Base-by-base conservation (phyloP, 441 rosid genomes). In the Euphorbia celastroides region DNA sequence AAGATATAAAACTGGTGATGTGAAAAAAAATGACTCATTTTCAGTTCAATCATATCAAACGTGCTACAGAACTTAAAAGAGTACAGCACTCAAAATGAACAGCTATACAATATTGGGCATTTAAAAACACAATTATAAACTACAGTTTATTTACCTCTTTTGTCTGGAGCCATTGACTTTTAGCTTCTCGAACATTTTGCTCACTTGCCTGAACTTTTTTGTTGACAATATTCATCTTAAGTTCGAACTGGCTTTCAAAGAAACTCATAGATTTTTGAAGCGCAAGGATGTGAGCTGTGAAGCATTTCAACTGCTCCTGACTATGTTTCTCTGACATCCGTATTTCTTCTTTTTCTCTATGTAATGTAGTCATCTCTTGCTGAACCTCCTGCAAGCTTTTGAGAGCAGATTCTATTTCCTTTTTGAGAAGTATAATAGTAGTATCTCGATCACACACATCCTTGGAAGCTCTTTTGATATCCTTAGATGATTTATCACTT, bases 341-440 rank as follows among this genome's bases (percentile, higher is more conserved):
- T 67, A 83, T 80, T 72, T 83, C 85, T 79, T 85, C 87, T 77
- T 88, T 90, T 86, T 88, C 95, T 4, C 70, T 66, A 36, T 60
- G 80, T 66, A 92, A 74, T 74, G 70, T 87, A 72, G 74, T 75
- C 88, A 94, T 86, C 78, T 89, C 94, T 79, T 73, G 67, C 73
- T 84, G 86, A 72, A 90, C 87, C 66, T 86, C 90, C 75, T 85
- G 84, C 76, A 94, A 79, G 78, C 93, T 86, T 76, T 73, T 79
- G 67, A 92, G 81, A 26, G 99, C 98, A 75, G 84, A 86, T 78
- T 84, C 93, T 68, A 90, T 77, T 84, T 92, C 99, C 79, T 73
- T 76, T 82, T 77, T 92, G 70, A 94, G 80, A 80, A 89, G 87
- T 71, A 77, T 68, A 75, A 88, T 70, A 61, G 90, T 81, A 65